These are phyloP conservation scores for Boletellus deceptivus DNA, from an alignment of 1,284 basidiomycete genomes.

Conservation along the genomic window DNA sequence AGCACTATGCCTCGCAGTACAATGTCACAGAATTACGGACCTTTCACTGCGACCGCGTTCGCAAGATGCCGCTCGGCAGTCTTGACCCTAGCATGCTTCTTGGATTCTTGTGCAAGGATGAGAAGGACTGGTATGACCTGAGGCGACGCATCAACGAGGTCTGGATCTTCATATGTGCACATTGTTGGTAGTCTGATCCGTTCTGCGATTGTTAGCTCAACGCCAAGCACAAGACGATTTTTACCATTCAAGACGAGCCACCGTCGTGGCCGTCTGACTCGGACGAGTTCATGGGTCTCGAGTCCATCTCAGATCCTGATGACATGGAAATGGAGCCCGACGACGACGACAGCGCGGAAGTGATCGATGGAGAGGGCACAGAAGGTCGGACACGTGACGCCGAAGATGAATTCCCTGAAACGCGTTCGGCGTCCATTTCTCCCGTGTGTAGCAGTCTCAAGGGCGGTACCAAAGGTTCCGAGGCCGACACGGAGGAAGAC, in stretches of 20 bases:
- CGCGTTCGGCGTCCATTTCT: conserved; percentile 40
- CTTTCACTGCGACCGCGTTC: conserved; percentile 91
- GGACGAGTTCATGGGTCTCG: conserved; percentile 76
- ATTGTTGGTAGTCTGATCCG: conserved; percentile 1
- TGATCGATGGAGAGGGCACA: conserved; percentile 20
- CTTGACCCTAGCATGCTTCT: conserved; percentile 97
- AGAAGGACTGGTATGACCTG: conserved; percentile 84
- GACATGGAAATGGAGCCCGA: conserved; percentile 55
- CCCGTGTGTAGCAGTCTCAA: conserved; percentile 39
- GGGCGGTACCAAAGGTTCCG: conserved; percentile 42
- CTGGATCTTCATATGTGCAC: conserved; percentile 22
- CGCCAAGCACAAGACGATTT: conserved; percentile 72
- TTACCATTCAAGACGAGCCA: conserved; percentile 82
- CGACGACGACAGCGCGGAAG: conserved; percentile 39
- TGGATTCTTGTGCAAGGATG: conserved; percentile 84
- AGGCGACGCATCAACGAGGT: conserved; percentile 71
- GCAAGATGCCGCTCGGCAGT: conserved; percentile 90
- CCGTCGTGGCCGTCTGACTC: conserved; percentile 76
- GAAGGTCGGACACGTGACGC: conserved; percentile 24
- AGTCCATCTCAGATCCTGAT: conserved; percentile 76
- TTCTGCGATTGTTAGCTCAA: conserved; percentile 30
- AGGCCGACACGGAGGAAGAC: conserved; percentile 66
- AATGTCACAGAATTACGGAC: conserved; percentile 69
- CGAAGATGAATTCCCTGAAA: conserved; percentile 48
- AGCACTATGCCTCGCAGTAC: conserved; percentile 68